Percentiles rank a stretch among this genome's conserved stretches.
These are phyloP conservation scores for Lactifluus piperatus DNA, from an alignment of 768 basidiomycete species.

Conservation along the genomic window DNA sequence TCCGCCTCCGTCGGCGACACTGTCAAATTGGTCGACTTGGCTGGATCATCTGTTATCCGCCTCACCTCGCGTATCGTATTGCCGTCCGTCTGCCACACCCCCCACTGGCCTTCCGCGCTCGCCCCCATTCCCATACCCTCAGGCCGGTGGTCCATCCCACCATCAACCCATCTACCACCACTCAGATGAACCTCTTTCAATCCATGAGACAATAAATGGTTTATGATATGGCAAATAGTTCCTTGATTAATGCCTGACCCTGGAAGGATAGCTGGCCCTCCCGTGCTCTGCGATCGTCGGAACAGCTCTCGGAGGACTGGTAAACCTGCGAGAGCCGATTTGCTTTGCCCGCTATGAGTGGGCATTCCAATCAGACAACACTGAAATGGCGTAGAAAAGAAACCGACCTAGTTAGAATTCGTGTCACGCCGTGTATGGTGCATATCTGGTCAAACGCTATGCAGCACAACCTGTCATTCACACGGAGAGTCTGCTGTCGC, in stretches of 20 bases:
- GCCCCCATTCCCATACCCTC: slow-evolving; percentile 64
- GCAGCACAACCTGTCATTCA: neutral
- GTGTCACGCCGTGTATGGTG: slow-evolving; percentile 54
- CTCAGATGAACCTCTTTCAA: slow-evolving; percentile 68
- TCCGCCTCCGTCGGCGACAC: too few relatives aligned
- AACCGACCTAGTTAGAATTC: slow-evolving; percentile 66
- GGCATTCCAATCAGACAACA: neutral
- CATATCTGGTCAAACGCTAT: slow-evolving; percentile 36
- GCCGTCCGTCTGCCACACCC: slow-evolving; percentile 55
- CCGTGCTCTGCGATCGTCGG: slow-evolving; percentile 2
- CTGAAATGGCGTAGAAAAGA: neutral
- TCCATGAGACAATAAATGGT: slow-evolving; percentile 44
- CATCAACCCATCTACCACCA: slow-evolving; percentile 54
- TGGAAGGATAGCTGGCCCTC: slow-evolving; percentile 41
- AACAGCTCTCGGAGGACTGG: slow-evolving; percentile 20
- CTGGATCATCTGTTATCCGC: slow-evolving; percentile 37
- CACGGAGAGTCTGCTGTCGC: neutral
- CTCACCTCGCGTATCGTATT: slow-evolving; percentile 44
- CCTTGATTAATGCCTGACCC: slow-evolving; percentile 65
- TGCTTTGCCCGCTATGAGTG: slow-evolving; percentile 42
- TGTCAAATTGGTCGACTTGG: too few relatives aligned
- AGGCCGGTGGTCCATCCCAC: slow-evolving; percentile 42
- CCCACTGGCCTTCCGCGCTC: slow-evolving; percentile 50
- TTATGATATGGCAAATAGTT: slow-evolving; percentile 43
- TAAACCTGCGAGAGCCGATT: slow-evolving; percentile 27